Conservation (phyloP, 805 yeast genomes). For the Saccharomyces jurei region DNA sequence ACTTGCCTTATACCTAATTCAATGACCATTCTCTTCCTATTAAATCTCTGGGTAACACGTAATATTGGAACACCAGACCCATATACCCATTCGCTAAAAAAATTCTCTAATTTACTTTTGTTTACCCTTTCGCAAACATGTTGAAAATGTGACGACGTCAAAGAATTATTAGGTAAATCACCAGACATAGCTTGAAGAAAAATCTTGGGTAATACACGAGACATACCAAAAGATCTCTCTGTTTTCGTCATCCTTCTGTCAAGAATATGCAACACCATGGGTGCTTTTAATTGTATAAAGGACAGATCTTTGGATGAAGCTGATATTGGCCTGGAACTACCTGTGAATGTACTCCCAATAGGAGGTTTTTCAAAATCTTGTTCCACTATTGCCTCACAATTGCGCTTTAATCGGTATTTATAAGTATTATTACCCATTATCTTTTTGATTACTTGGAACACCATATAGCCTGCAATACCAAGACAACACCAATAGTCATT, state of each 20-base stretch:
- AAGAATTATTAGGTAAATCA: constrained; percentile 67
- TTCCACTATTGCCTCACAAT: constrained; percentile 58
- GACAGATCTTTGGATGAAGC: constrained; percentile 40
- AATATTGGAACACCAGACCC: constrained; percentile 86
- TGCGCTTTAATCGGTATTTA: constrained; percentile 57
- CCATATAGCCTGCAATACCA: constrained; percentile 81
- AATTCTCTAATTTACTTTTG: constrained; percentile 69
- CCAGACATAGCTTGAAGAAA: constrained; percentile 94
- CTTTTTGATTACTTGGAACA: constrained; percentile 55
- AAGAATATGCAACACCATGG: constrained; percentile 72
- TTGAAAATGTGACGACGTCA: constrained; percentile 80
- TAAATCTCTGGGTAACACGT: constrained; percentile 82
- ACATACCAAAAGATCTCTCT: constrained; percentile 85
- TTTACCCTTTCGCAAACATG: constrained; percentile 93
- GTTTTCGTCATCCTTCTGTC: constrained; percentile 94
- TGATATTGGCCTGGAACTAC: constrained; percentile 27
- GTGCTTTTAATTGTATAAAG: constrained; percentile 73
- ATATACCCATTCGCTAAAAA: constrained; percentile 90
- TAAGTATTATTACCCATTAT: constrained; percentile 82
- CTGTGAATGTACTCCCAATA: constrained; percentile 52
- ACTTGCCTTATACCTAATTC: constrained; percentile 93
- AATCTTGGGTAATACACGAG: constrained; percentile 84
- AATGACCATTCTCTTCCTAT: constrained; percentile 85
- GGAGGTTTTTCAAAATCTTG: constrained; percentile 77
- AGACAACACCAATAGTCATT: constrained; percentile 84